Percentiles rank a stretch among this genome's conserved stretches.
These are phyloP conservation scores for Mycosphaerella sp. DNA, from an alignment of 2,329 filamentous ascomycete genomes.

Conservation along the genomic window DNA sequence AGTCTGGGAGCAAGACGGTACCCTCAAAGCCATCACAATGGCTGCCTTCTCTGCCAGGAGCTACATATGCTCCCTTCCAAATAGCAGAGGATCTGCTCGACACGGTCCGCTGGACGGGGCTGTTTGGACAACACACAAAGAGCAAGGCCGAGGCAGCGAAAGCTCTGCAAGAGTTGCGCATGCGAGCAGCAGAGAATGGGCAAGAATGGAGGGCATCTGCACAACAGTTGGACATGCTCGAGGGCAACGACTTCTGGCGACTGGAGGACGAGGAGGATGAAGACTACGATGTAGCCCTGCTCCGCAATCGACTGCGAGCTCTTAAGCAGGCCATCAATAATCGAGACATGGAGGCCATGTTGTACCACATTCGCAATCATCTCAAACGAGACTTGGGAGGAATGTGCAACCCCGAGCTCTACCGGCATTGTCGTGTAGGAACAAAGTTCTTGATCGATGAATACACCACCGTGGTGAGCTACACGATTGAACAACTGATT, in stretches of 20 bases:
- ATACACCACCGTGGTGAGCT: slow-evolving; percentile 23
- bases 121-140: background rate
- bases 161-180: slow-evolving; percentile 9
- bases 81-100: slow-evolving; percentile 15
- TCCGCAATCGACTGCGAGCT: slow-evolving; percentile 15
- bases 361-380: slow-evolving; percentile 18
- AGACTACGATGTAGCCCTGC: slow-evolving; percentile 16
- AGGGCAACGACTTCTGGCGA: slow-evolving; percentile 21
- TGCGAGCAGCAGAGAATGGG: slow-evolving; percentile 12
- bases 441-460: slow-evolving; percentile 24
- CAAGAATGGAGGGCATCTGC: slow-evolving; percentile 15
- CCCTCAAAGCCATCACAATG: slow-evolving; percentile 1
- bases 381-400: slow-evolving; percentile 22
- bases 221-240: slow-evolving; percentile 18
- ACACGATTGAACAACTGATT: slow-evolving; percentile 20
- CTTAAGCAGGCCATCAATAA: slow-evolving; percentile 18
- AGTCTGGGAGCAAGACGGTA: slow-evolving; percentile 1
- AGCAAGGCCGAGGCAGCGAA: slow-evolving; percentile 7
- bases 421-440: slow-evolving; percentile 18
- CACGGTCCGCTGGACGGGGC: slow-evolving; percentile 3
- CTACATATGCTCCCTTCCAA: slow-evolving; percentile 13
- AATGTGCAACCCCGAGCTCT: slow-evolving; percentile 21
- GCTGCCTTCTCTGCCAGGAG: slow-evolving; percentile 3
- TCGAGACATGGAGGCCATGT: slow-evolving; percentile 19
- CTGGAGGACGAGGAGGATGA: slow-evolving; percentile 19